Evolutionary conservation across 2,329 filamentous ascomycete species (phyloP).

Genomic region (Fusarium gaditjirri): DNA sequence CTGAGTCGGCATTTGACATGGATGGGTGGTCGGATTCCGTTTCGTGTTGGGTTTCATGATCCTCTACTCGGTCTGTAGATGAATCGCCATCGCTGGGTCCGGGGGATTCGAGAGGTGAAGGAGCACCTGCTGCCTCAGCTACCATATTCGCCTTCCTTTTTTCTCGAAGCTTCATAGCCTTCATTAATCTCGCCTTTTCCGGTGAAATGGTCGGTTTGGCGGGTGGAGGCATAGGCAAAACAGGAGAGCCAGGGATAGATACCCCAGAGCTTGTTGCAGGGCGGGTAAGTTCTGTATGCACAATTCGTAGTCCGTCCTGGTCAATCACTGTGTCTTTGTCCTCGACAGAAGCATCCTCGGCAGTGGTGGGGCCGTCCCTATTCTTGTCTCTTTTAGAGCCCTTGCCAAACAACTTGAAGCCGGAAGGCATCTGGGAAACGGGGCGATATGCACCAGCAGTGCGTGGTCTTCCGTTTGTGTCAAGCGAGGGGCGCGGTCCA

Average conservation of each 20-base stretch:
- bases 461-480: slow-evolving; percentile 69
- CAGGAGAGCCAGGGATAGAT: slow-evolving; percentile 52
- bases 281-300: slow-evolving; percentile 42
- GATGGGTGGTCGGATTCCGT: slow-evolving; percentile 43
- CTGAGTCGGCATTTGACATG: slow-evolving; percentile 64
- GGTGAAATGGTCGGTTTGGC: slow-evolving; percentile 72
- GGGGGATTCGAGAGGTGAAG: slow-evolving; percentile 31
- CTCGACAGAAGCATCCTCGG: slow-evolving; percentile 52
- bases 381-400: slow-evolving; percentile 60
- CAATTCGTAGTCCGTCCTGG: slow-evolving; percentile 47
- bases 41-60: slow-evolving; percentile 36
- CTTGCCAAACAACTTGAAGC: slow-evolving; percentile 76
- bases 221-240: slow-evolving; percentile 55
- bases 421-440: slow-evolving; percentile 81
- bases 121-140: slow-evolving; percentile 38
- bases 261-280: slow-evolving; percentile 59
- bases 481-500: slow-evolving; percentile 82
- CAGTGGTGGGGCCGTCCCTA: slow-evolving; percentile 41
- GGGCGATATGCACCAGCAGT: slow-evolving; percentile 73
- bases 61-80: slow-evolving; percentile 38
- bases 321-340: slow-evolving; percentile 51
- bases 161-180: slow-evolving; percentile 89
- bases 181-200: slow-evolving; percentile 93
- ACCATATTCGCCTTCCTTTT: slow-evolving; percentile 67
- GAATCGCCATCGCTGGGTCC: slow-evolving; percentile 34